Evolutionary conservation across 2,329 filamentous ascomycete species (phyloP), one percentile per base, ranked within the genome.

Genomic region (Arthrobotrys conoides): DNA sequence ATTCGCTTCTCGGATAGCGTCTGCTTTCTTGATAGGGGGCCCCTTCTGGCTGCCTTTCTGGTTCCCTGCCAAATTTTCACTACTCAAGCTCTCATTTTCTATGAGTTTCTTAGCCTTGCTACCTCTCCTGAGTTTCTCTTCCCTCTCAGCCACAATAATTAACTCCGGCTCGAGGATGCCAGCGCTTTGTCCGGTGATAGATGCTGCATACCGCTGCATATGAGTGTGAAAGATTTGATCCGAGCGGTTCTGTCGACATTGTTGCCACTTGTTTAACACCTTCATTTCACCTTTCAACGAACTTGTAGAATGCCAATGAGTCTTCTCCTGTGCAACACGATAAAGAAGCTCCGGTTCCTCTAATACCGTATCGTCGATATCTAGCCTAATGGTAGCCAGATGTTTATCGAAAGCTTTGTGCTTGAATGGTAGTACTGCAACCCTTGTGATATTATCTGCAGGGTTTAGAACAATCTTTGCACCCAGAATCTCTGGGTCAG

Each of bases 201-300:
- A 92, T 12, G 90, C 90, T 0, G 92, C 90, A 82, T 93, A 94
- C 0, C 87, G 86, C 30, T 87, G 87, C 84, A 91, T 91, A 75
- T 92, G 90, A 0, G 88, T 87, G 88, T 92, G 91, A 82, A 89
- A 90, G 65, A 86, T 86, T 81, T 93, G 91, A 53, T 91, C 90
- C 67, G 85, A 85, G 79, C 85, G 87, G 12, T 55, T 30, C 27
- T 18, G 12, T 30, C 51, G n/a, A 16, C n/a, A n/a, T 66, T 83
- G 20, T 30, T 77, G 30, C 59, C 59, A 77, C n/a, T 71, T 71
- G 24, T 55, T 46, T 3, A 33, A 84, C 5, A 86, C 85, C 76
- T 82, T 85, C 67, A 83, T 84, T 63, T 83, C 84, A 80, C 84
- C 82, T 81, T 82, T 85, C 14, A 73, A 57, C 44, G 65, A 76